Evolutionary conservation across 495 filamentous ascomycete genomes (phyloP).

Genomic region (Penicillium cinerascens): DNA sequence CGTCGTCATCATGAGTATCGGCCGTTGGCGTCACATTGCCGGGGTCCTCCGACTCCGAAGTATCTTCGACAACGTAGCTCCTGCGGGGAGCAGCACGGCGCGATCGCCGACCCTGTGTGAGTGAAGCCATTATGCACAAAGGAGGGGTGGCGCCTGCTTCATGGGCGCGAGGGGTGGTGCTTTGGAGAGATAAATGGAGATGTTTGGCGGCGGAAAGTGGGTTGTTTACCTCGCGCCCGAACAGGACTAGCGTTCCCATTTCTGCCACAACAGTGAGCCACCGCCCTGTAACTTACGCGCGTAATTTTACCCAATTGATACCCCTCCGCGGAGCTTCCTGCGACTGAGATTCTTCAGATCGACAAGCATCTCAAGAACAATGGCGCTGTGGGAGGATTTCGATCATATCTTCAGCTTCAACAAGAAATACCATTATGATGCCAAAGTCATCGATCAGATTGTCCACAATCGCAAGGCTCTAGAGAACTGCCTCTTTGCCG

Average conservation of each 20-base stretch:
- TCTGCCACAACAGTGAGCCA: conserved; percentile 40
- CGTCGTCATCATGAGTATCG: conserved; percentile 40
- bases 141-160: conserved; percentile 19
- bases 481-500: conserved; percentile 68
- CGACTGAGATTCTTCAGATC: not conserved
- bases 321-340: conserved; percentile 12
- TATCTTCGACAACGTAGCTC: conserved; percentile 69
- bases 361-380: conserved; percentile 15
- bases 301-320: conserved; percentile 23
- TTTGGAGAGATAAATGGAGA: conserved; percentile 16
- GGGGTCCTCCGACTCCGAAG: conserved; percentile 62
- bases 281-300: conserved; percentile 21
- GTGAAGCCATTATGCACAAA: conserved; percentile 48
- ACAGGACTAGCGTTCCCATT: conserved; percentile 33
- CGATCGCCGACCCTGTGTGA: conserved; percentile 69
- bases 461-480: conserved; percentile 58
- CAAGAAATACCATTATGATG: conserved; percentile 59
- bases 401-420: conserved; percentile 61
- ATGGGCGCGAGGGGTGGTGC: conserved; percentile 25
- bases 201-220: conserved; percentile 32
- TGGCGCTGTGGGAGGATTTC: conserved; percentile 54
- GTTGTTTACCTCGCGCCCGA: conserved; percentile 47
- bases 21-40: conserved; percentile 51
- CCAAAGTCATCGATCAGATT: conserved; percentile 54
- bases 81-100: conserved; percentile 69